phyloP scores from a whole-genome alignment of 2,329 filamentous ascomycete species.

The Microcera coccophila region DNA sequence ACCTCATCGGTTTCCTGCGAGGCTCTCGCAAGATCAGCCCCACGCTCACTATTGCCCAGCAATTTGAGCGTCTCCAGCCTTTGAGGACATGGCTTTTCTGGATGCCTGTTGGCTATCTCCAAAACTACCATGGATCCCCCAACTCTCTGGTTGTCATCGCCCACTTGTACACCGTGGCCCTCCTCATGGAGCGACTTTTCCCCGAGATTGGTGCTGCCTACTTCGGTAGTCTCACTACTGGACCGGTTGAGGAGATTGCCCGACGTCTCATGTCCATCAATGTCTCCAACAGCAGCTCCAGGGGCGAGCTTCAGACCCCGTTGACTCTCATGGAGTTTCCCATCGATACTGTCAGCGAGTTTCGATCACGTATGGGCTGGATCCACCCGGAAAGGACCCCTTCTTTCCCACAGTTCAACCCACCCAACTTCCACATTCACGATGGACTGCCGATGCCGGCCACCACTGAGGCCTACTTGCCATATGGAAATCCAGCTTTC shows the following conservation, averaged over 20 bases:
- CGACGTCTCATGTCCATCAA: slow-evolving; percentile 68
- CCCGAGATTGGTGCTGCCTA: slow-evolving; percentile 88
- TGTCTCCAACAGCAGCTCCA: slow-evolving; percentile 49
- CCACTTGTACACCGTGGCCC: slow-evolving; percentile 84
- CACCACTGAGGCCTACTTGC: slow-evolving; percentile 43
- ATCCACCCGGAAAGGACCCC: slow-evolving; percentile 54
- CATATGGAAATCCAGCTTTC: slow-evolving; percentile 56
- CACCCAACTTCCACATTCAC: slow-evolving; percentile 50
- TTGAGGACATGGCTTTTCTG: slow-evolving; percentile 93
- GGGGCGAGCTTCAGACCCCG: slow-evolving; percentile 57
- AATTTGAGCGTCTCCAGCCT: slow-evolving; percentile 85
- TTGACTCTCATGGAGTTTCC: slow-evolving; percentile 69
- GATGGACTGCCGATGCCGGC: slow-evolving; percentile 43
- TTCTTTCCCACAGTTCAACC: slow-evolving; percentile 58
- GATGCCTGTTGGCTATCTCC: slow-evolving; percentile 81
- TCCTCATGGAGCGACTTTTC: slow-evolving; percentile 86
- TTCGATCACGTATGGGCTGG: slow-evolving; percentile 68
- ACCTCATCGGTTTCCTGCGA: slow-evolving; percentile 69
- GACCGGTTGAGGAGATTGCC: slow-evolving; percentile 82
- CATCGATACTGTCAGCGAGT: slow-evolving; percentile 64
- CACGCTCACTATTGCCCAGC: slow-evolving; percentile 68
- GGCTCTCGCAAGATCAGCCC: slow-evolving; percentile 68
- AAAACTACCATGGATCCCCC: slow-evolving; percentile 70
- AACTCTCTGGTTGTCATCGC: slow-evolving; percentile 79
- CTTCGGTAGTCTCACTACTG: slow-evolving; percentile 74